Percentiles rank a stretch among this genome's conserved stretches.
phyloP scores from a whole-genome alignment of 2,329 filamentous ascomycete genomes.

The Cytospora chrysosperma region DNA sequence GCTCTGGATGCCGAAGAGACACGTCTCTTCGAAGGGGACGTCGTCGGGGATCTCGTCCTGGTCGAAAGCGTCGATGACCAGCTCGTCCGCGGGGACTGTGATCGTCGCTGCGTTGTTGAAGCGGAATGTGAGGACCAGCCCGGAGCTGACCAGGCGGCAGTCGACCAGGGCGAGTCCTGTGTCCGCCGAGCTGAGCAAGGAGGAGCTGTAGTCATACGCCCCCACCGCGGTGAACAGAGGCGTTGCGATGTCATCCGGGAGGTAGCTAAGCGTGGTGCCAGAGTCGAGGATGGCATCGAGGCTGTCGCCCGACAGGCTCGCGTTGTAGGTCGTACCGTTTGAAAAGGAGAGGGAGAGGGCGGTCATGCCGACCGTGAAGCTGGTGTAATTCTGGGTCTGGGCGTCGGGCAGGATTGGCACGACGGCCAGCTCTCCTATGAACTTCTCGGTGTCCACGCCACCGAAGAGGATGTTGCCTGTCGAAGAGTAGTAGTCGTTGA shows the following conservation, averaged over 20 bases:
- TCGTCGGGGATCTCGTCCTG: conserved; percentile 31
- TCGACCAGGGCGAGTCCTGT: conserved; percentile 40
- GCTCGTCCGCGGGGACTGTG: conserved; percentile 35
- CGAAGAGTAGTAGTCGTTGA: conserved; percentile 53
- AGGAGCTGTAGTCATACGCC: conserved; percentile 39
- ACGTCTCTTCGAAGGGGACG: conserved; percentile 43
- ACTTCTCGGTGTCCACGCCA: conserved; percentile 67
- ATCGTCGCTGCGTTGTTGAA: conserved; percentile 39
- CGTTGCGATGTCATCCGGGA: conserved; percentile 51
- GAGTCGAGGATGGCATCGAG: conserved; percentile 64
- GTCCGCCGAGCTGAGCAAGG: conserved; percentile 32
- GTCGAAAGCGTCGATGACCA: conserved; percentile 42
- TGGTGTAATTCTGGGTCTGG: conserved; percentile 38
- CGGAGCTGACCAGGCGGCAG: conserved; percentile 38
- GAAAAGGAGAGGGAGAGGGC: conserved; percentile 40
- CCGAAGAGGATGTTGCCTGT: conserved; percentile 67
- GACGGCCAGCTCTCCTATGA: conserved; percentile 53
- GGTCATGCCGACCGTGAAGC: conserved; percentile 41
- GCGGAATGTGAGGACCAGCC: conserved; percentile 39
- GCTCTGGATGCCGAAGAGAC: conserved; percentile 56
- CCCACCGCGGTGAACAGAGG: conserved; percentile 39
- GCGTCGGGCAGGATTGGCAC: conserved; percentile 55
- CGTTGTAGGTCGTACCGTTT: conserved; percentile 34
- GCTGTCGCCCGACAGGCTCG: conserved; percentile 33
- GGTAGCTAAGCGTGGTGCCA: conserved; percentile 63